A percentile compares a stretch with the other conserved stretches of the same genome.
Conservation (phyloP, 257 asterid genomes). For the Gentiana dahurica region DNA sequence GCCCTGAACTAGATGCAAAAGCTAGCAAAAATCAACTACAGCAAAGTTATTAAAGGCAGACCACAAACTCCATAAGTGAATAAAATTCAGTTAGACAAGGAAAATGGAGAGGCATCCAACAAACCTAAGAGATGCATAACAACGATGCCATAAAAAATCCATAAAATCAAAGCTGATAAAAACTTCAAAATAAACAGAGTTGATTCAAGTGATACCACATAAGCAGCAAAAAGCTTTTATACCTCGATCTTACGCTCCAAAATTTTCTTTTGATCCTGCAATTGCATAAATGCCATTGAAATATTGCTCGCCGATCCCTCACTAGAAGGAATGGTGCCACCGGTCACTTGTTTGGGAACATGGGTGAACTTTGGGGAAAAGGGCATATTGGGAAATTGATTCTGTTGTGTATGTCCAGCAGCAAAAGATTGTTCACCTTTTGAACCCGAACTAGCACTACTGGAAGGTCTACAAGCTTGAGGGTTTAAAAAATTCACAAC, state of each 20-base stretch:
- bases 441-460: constrained; percentile 9
- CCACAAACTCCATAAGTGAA: too few relatives aligned
- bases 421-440: too few relatives aligned
- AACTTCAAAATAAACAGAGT: not conserved
- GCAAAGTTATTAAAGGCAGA: too few relatives aligned
- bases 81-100: too few relatives aligned
- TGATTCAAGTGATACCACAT: constrained; percentile 4
- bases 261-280: constrained; percentile 43
- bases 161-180: not conserved
- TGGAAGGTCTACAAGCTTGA: constrained; percentile 16
- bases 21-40: too few relatives aligned
- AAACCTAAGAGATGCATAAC: not conserved
- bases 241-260: constrained; percentile 81
- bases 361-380: constrained; percentile 7
- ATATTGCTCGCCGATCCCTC: constrained; percentile 14
- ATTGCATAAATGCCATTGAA: constrained; percentile 25
- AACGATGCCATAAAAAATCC: not conserved
- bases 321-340: constrained; percentile 17
- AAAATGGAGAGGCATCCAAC: too few relatives aligned
- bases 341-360: constrained; percentile 19
- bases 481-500: constrained; percentile 33
- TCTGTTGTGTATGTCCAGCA: constrained; percentile 19
- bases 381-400: constrained; percentile 20
- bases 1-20: too few relatives aligned
- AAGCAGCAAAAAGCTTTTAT: constrained; percentile 13